Evolutionary conservation across 192 early-diverging fungal genomes (phyloP).

Genomic region (Phlyctochytrium bullatum): DNA sequence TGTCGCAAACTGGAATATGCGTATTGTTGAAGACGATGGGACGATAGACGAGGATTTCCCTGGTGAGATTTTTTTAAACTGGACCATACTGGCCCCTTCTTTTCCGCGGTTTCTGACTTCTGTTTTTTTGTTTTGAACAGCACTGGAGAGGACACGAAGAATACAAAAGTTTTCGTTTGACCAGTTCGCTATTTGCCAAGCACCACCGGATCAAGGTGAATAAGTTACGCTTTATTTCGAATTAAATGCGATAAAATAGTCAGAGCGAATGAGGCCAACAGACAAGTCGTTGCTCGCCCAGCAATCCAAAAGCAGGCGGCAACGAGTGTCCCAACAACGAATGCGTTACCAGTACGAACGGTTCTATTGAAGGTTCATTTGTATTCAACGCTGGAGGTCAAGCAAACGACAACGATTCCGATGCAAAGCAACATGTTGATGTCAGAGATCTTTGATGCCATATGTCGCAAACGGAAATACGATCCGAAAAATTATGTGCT

Average conservation of each 20-base stretch:
- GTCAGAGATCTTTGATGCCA: slow-evolving; percentile 73
- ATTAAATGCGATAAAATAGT: slow-evolving; percentile 23
- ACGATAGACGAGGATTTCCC: slow-evolving; percentile 96
- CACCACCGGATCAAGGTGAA: slow-evolving; percentile 69
- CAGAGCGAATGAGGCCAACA: slow-evolving; percentile 29
- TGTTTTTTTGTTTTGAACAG: slow-evolving; percentile 37
- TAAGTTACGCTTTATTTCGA: background rate
- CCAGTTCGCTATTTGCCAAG: slow-evolving; percentile 85
- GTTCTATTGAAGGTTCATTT: slow-evolving; percentile 59
- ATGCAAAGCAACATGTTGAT: slow-evolving; percentile 70
- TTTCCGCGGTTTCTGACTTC: background rate
- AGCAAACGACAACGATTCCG: slow-evolving; percentile 87
- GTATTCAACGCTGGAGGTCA: slow-evolving; percentile 72
- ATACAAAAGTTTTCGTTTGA: slow-evolving; percentile 86
- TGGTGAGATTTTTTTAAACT: slow-evolving; percentile 46
- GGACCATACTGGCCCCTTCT: too few species aligned
- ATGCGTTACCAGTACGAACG: background rate
- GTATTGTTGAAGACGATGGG: slow-evolving; percentile 95
- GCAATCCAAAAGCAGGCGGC: background rate
- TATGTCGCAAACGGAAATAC: slow-evolving; percentile 87
- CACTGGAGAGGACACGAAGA: slow-evolving; percentile 81
- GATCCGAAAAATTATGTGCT: slow-evolving; percentile 83
- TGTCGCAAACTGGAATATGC: slow-evolving; percentile 80
- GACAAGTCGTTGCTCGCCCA: background rate
- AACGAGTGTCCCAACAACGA: slow-evolving; percentile 4